Base-by-base conservation (phyloP, 495 filamentous ascomycete genomes). In the Podospora fimiseda region DNA sequence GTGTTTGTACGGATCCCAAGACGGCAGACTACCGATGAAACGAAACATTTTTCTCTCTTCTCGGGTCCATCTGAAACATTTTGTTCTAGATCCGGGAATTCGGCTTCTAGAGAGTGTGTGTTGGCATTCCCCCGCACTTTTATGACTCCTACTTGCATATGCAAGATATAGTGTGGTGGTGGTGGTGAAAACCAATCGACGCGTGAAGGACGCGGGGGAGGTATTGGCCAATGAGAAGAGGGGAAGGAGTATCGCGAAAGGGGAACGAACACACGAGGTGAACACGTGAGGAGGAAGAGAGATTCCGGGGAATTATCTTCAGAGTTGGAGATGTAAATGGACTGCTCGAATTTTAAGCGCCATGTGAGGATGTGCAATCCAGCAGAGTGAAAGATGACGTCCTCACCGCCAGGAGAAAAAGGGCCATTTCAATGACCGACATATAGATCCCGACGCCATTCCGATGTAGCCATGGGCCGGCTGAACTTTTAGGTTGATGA, bases 331-430 rank as follows among this genome's bases (percentile, higher is more conserved):
- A 33, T 11, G 27, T 33, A 33, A 33, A 6, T 33, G 11, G n/a
- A n/a, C n/a, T n/a, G n/a, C n/a, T n/a, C n/a, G n/a, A n/a, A n/a
- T n/a, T 33, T 33, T 47, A 47, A 47, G 44, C 44, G 44, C 44
- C 22, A 21, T 18, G 44, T 47, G 44, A 47, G 44, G 44, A 21
- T 11, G 44, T 47, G 44, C 44, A 47, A 22, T 23, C 5, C 14
- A 4, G 39, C 16, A 37, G n/a, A n/a, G n/a, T n/a, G n/a, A n/a
- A n/a, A n/a, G n/a, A 5, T 33, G 27, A 11, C 27, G 27, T 33
- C n/a, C n/a, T 33, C 6, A 33, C 27, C 27, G 27, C 27, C 11
- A 5, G 5, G 27, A 11, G 27, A 11, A 33, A 11, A 11, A 33
- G 11, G 27, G 11, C 27, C 27, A 33, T 33, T 33, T 33, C 5